Evolutionary conservation across 2,329 filamentous ascomycete species (phyloP).

Genomic region (Fusarium foetens): DNA sequence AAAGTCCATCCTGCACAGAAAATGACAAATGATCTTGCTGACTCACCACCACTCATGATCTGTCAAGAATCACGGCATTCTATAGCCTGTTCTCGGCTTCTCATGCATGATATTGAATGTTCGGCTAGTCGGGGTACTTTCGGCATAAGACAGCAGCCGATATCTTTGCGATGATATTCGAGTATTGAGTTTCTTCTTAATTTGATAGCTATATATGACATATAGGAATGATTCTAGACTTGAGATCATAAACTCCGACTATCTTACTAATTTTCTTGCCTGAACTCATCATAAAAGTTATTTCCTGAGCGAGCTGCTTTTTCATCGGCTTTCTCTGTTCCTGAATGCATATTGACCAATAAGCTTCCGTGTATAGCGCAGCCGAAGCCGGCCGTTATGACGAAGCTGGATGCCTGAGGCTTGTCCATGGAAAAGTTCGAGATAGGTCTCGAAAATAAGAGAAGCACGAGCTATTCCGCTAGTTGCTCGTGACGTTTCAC

Average conservation of each 20-base stretch:
- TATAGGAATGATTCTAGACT: neutral
- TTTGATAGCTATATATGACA: neutral
- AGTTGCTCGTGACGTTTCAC: conserved; percentile 21
- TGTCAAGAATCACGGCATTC: neutral
- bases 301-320: conserved; percentile 27
- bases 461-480: conserved; percentile 27
- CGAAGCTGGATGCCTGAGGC: conserved; percentile 46
- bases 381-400: conserved; percentile 45
- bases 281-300: neutral
- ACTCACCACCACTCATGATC: neutral
- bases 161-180: neutral
- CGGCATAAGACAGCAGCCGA: conserved; percentile 36
- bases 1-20: neutral
- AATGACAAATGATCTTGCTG: neutral
- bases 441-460: conserved; percentile 45
- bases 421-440: conserved; percentile 42
- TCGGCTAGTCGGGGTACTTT: conserved; percentile 39
- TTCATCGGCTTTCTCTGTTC: conserved; percentile 23
- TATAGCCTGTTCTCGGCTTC: conserved; percentile 30
- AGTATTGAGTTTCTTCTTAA: neutral
- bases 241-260: neutral
- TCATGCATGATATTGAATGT: conserved; percentile 2
- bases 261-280: neutral
- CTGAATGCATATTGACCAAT: conserved; percentile 29
- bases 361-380: conserved; percentile 13